A percentile compares a stretch with the other conserved stretches of the same genome.
Evolutionary conservation across 1,284 basidiomycete species (phyloP).

Genomic region (Ceratobasidium sp.): DNA sequence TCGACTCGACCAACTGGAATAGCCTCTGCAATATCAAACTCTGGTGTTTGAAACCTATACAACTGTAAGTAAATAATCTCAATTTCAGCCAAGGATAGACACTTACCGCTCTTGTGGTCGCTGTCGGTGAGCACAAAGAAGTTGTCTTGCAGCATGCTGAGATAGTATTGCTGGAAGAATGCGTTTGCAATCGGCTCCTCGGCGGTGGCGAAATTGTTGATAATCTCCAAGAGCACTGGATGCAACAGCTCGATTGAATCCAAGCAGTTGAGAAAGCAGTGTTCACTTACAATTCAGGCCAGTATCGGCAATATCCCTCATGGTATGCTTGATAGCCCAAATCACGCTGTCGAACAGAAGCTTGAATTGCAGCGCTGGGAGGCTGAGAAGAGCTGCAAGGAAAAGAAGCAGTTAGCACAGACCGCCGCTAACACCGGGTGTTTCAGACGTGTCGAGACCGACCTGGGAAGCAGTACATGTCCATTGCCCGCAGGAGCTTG

Average conservation of each 20-base stretch:
- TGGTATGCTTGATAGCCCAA: constrained; percentile 99
- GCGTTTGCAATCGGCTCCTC: constrained; percentile 82
- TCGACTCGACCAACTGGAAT: constrained; percentile 92
- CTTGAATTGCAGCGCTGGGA: constrained; percentile 96
- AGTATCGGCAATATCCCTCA: constrained; percentile 98
- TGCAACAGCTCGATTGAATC: constrained; percentile 8
- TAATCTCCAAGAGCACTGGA: constrained; percentile 91
- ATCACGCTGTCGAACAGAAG: constrained; percentile 98
- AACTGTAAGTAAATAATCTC: constrained; percentile 31
- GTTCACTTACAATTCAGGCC: constrained; percentile 82
- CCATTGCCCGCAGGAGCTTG: constrained; percentile 94
- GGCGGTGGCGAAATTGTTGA: constrained; percentile 94
- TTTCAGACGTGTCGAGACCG: constrained; percentile 51
- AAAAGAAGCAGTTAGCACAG: neutral
- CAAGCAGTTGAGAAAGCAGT: neutral
- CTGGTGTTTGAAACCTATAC: constrained; percentile 85
- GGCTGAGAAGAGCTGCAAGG: constrained; percentile 78
- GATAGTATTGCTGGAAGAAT: constrained; percentile 93
- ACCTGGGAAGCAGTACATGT: constrained; percentile 97
- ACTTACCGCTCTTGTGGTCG: constrained; percentile 92
- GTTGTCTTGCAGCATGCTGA: constrained; percentile 94
- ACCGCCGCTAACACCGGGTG: constrained; percentile 17
- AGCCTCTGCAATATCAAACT: constrained; percentile 90
- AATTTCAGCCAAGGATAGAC: neutral
- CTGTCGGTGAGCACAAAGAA: constrained; percentile 98